Evolutionary conservation across 2,329 filamentous ascomycete genomes (phyloP).

Genomic region (Emergomyces orientalis): DNA sequence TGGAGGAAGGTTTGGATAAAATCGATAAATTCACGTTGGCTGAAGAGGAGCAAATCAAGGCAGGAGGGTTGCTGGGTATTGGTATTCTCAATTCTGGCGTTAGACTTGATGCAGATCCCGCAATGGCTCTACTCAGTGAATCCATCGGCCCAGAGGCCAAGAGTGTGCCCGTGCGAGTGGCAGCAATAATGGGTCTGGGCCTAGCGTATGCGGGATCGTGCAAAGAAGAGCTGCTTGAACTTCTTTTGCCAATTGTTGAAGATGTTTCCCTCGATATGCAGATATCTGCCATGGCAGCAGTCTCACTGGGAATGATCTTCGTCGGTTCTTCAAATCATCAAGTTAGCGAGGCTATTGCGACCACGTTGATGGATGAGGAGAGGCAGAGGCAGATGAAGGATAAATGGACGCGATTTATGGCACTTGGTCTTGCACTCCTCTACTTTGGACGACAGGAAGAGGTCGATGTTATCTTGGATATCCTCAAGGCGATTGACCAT

Average conservation of each 20-base stretch:
- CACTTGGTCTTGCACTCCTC: slow-evolving; percentile 80
- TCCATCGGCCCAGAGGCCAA: slow-evolving; percentile 68
- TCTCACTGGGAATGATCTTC: slow-evolving; percentile 82
- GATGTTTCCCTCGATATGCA: slow-evolving; percentile 87
- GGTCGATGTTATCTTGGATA: slow-evolving; percentile 96
- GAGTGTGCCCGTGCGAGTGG: slow-evolving; percentile 66
- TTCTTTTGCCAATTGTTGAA: slow-evolving; percentile 75
- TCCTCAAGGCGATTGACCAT: slow-evolving; percentile 91
- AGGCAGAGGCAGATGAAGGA: slow-evolving; percentile 83
- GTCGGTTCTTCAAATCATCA: slow-evolving; percentile 88
- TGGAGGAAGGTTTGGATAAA: slow-evolving; percentile 83
- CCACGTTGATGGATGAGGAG: slow-evolving; percentile 88
- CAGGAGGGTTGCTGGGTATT: slow-evolving; percentile 83
- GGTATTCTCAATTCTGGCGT: slow-evolving; percentile 95
- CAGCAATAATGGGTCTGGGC: slow-evolving; percentile 91
- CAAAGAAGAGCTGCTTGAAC: slow-evolving; percentile 76
- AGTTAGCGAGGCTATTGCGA: slow-evolving; percentile 84
- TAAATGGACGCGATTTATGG: slow-evolving; percentile 97
- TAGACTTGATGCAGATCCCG: slow-evolving; percentile 78
- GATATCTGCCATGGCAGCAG: slow-evolving; percentile 87
- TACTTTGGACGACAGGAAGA: slow-evolving; percentile 97
- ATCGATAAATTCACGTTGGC: slow-evolving; percentile 91
- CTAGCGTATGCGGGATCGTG: slow-evolving; percentile 91
- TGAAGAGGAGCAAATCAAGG: slow-evolving; percentile 72
- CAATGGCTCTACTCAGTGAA: slow-evolving; percentile 75